Evolutionary conservation across 2,329 filamentous ascomycete species (phyloP).

Genomic region (Dothistroma septosporum): DNA sequence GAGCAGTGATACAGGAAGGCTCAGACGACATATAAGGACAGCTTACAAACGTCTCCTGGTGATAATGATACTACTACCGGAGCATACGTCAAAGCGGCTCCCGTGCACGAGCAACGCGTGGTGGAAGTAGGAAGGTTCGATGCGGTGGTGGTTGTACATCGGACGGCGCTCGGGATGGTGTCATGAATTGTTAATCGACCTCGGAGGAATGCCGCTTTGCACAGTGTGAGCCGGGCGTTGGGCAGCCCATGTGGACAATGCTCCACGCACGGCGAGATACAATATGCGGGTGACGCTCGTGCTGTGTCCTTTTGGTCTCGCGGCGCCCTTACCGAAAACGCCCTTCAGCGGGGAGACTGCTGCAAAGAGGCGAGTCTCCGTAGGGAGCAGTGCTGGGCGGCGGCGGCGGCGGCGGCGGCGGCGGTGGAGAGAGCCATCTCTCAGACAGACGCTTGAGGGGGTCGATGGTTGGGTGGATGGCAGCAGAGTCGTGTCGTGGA

Average conservation of each 20-base stretch:
- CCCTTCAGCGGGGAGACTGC: slow-evolving; percentile 13
- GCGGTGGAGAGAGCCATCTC: too few relatives aligned
- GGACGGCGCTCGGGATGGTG: slow-evolving; percentile 9
- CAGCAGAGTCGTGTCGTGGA: too few relatives aligned
- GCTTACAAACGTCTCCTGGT: slow-evolving; percentile 5
- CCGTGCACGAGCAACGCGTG: not conserved
- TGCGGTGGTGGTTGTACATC: not conserved
- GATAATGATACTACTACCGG: not conserved
- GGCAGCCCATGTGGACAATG: not conserved
- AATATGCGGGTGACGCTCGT: slow-evolving; percentile 1
- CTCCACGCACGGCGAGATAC: not conserved
- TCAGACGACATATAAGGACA: not conserved
- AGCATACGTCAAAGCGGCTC: not conserved
- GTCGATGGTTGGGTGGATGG: too few relatives aligned
- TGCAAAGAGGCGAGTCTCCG: slow-evolving; percentile 10
- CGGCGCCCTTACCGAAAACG: not conserved
- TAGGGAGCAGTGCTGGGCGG: not conserved
- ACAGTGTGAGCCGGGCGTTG: not conserved
- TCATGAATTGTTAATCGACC: slow-evolving; percentile 4
- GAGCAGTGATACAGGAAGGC: not conserved
- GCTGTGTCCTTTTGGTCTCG: slow-evolving; percentile 3
- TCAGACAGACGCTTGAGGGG: too few relatives aligned
- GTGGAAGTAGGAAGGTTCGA: slow-evolving; percentile 3
- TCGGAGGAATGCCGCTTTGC: slow-evolving; percentile 9
- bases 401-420: too few relatives aligned